Evolutionary conservation across 768 basidiomycete species (phyloP), one percentile per base, ranked within the genome.

Genomic region (Tricholoma bakamatsutake): DNA sequence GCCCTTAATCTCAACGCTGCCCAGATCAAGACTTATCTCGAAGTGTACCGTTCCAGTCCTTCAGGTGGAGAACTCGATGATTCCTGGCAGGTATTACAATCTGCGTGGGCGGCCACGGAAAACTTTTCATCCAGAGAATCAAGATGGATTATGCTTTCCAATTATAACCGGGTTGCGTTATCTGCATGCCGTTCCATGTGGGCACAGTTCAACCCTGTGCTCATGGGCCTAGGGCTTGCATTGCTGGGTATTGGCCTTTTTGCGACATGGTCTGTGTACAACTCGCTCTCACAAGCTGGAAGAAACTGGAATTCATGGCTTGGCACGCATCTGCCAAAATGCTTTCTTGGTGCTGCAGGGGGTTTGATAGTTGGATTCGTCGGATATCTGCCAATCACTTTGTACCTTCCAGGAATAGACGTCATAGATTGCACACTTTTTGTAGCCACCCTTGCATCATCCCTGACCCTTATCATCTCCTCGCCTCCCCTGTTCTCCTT

Each of bases 191-290:
- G 95, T 6, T 70, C 80, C 11, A 83, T 98, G 53, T 99, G 97
- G 97, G 96, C 97, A 1, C 91, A 92, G 64, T 98, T 99, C 76
- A 90, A 93, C 60, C 75, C 87, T 3, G 63, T 80, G 1, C 74
- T 90, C 12, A 98, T 98, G 79, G 69, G 73, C 4, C 72, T 87
- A 27, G 97, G 96, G 0, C 69, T 96, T 9, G 61, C 68, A 0
- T 69, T 91, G 24, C 76, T 95, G 28, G 74, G 72, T 0, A 67
- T 85, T 21, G 76, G 84, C 31, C 66, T 85, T 0, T 62, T 82
- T 5, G 79, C 84, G 0, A 71, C 78, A 1, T 82, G 81, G 76
- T 72, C 76, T 0, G 60, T 87, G 0, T 91, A 84, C 66, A 63
- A 65, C 21, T 75, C 76, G 34, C 71, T 87, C 55, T 73, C 74